Base-by-base conservation (phyloP, 2,329 filamentous ascomycete species). In the Ophiostoma novo-ulmi region DNA sequence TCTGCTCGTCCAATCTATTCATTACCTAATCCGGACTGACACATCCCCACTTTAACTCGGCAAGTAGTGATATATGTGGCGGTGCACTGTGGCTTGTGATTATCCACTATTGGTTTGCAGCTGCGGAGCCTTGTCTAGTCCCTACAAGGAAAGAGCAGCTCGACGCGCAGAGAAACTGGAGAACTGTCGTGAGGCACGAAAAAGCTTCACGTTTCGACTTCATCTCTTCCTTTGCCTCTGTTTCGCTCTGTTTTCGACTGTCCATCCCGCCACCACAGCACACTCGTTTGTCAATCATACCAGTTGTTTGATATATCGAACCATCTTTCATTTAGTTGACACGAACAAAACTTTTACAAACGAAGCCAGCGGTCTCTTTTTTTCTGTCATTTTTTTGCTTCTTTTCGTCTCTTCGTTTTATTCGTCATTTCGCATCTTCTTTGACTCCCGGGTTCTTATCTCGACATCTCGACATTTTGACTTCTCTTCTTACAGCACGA, bases 181-280 rank as follows among this genome's bases (percentile, higher is more conserved):
- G 58, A 63, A 67, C 52, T 67, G 67, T 71, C 48, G 70, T 71
- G 68, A 69, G 55, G 17, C 58, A 44, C 20, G 48, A 69, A 69
- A 71, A 69, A 69, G 70, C 70, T 69, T 71, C 70, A 69, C 63
- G 63, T 65, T 38, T 65, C 67, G 38, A 66, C 52, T 17, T 38
- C 38, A n/a, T 36, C 68, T 69, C 64, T 64, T 52, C 17, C 20
- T 39, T 41, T 41, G 35, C n/a, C 35, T 22, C 17, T 65, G 63
- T 39, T 38, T 39, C 63, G 63, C 63, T n/a, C 61, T 64, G 61
- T 22, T 65, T 22, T 65, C 36, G 63, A 64, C 35, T 5, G 20
- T 38, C 3, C 61, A 64, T 68, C 38, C 39, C 66, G 26, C 39
- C 66, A 64, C 35, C 26, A 41, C 67, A 52, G 26, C 66, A n/a